Conservation (phyloP, 306 rosid genomes). For the Cucurbita ficifolia region DNA sequence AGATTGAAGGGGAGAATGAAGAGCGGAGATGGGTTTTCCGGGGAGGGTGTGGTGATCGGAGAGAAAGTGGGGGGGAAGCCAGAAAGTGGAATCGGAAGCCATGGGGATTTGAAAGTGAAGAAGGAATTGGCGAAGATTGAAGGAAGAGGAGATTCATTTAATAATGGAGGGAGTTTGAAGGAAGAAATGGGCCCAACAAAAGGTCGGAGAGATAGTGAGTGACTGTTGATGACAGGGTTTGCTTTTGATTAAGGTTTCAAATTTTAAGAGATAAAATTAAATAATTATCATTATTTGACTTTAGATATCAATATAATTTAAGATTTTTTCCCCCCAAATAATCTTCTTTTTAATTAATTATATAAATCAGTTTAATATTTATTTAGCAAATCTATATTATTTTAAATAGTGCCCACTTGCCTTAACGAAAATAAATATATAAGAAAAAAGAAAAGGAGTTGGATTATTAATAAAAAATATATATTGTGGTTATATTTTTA, state of each 20-base stretch:
- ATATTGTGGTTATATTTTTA: background rate
- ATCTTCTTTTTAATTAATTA: background rate
- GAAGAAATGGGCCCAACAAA: conserved; percentile 27
- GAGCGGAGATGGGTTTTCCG: background rate
- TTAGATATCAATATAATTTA: too few species aligned
- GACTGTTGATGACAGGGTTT: conserved; percentile 35
- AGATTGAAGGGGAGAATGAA: conserved; percentile 27
- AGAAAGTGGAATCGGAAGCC: conserved; percentile 6
- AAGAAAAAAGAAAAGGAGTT: too few species aligned
- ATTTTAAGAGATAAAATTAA: conserved; percentile 5
- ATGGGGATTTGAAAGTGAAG: background rate
- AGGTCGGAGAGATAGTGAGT: background rate
- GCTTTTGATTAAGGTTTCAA: conserved; percentile 70
- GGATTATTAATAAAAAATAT: background rate
- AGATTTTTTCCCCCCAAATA: too few species aligned
- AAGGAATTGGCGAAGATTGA: background rate
- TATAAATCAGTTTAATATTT: background rate
- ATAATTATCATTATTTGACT: too few species aligned
- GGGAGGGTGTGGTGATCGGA: conserved; percentile 5
- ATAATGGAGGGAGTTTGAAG: conserved; percentile 31
- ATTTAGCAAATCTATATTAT: too few species aligned
- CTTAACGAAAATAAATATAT: too few species aligned
- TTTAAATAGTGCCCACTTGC: too few species aligned
- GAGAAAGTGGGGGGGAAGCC: conserved; percentile 26
- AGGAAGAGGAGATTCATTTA: conserved; percentile 39